Conservation (phyloP, 495 filamentous ascomycete genomes). For the Bathelium albidoporum region DNA sequence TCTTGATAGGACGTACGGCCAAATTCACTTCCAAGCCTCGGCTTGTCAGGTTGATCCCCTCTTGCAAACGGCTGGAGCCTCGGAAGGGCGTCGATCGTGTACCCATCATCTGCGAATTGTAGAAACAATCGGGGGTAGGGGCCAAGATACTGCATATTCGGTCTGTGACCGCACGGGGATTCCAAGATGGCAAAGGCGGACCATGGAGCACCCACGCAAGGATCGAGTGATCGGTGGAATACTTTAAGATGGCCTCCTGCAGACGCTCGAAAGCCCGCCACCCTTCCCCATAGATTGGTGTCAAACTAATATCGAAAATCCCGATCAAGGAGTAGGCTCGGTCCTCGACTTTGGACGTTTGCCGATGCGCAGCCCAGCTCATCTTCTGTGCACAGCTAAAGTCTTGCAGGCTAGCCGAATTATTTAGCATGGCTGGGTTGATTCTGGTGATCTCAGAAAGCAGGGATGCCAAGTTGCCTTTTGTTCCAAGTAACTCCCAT, state of each 20-base stretch:
- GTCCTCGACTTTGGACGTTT: conserved; percentile 22
- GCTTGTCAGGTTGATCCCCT: background rate
- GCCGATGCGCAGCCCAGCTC: conserved; percentile 15
- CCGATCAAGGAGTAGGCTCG: conserved; percentile 29
- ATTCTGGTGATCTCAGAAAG: conserved; percentile 7
- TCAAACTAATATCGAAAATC: conserved; percentile 29
- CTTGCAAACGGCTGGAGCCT: background rate
- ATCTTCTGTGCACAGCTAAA: conserved; percentile 15
- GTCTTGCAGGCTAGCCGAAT: background rate
- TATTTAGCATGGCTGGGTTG: background rate
- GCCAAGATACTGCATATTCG: background rate
- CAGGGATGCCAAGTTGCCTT: background rate
- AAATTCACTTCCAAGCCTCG: background rate
- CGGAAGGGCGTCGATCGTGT: background rate
- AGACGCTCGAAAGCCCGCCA: conserved; percentile 24
- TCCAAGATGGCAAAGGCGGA: background rate
- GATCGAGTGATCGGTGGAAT: conserved; percentile 14
- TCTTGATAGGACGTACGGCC: background rate
- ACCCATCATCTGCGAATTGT: background rate
- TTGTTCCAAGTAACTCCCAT: conserved; percentile 11
- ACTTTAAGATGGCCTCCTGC: conserved; percentile 25
- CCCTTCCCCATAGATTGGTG: conserved; percentile 33
- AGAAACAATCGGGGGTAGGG: background rate
- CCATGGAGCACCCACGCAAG: conserved; percentile 13
- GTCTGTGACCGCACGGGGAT: background rate